Percentiles rank a stretch among this genome's conserved stretches.
Conservation (phyloP, 768 basidiomycete species). For the Rhodosporidiobolus odoratus region DNA sequence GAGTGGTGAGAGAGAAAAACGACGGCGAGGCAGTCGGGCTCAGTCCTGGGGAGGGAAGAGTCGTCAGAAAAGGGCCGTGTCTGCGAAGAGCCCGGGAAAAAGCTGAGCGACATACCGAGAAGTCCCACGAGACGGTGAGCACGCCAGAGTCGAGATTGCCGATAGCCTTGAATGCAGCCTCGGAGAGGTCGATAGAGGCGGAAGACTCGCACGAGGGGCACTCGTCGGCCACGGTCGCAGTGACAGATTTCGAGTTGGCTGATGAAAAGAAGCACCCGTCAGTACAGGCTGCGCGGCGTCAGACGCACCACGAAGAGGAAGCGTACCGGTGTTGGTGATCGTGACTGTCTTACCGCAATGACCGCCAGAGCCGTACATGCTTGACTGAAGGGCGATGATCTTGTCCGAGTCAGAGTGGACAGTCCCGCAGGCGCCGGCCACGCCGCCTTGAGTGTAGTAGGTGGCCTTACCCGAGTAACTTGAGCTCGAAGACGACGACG, state of each 20-base stretch:
- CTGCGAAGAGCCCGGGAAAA: no score
- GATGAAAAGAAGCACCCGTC: background rate
- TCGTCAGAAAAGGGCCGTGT: background rate
- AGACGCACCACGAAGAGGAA: background rate
- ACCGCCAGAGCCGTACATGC: constrained; percentile 51
- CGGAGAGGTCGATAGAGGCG: constrained; percentile 27
- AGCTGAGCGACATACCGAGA: constrained; percentile 4
- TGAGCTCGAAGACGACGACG: constrained; percentile 36
- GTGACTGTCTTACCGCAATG: constrained; percentile 28
- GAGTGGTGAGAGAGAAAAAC: background rate
- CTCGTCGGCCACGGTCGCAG: constrained; percentile 23
- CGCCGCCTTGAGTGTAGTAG: constrained; percentile 54
- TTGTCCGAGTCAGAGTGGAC: constrained; percentile 54
- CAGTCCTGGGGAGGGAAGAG: background rate
- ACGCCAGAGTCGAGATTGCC: constrained; percentile 24
- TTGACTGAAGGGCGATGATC: constrained; percentile 53
- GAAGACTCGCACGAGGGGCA: constrained; percentile 12
- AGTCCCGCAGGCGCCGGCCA: constrained; percentile 60
- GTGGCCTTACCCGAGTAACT: constrained; percentile 48
- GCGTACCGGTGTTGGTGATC: constrained; percentile 31
- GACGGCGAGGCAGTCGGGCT: no score
- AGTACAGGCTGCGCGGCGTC: background rate
- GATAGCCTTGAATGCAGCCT: constrained; percentile 29
- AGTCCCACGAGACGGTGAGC: constrained; percentile 12
- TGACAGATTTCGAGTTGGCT: constrained; percentile 20